phyloP scores from a whole-genome alignment of 2,329 filamentous ascomycete species.

The Fusarium sp. region DNA sequence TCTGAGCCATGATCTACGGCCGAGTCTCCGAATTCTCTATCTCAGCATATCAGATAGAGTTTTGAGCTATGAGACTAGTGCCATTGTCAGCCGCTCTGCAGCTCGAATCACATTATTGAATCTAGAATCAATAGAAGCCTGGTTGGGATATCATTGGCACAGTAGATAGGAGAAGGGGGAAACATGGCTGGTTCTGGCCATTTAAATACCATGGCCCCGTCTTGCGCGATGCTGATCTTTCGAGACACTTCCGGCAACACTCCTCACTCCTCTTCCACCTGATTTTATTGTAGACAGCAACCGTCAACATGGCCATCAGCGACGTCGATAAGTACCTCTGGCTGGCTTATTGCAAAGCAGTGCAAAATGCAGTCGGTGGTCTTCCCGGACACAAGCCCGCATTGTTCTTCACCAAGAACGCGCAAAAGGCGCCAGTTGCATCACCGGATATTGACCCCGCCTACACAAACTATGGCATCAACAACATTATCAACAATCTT shows the following conservation, averaged over 20 bases:
- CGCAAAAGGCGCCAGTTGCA: conserved; percentile 39
- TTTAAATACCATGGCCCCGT: conserved; percentile 9
- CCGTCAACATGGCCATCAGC: conserved; percentile 20
- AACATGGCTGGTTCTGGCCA: conserved; percentile 15
- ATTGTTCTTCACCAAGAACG: conserved; percentile 42
- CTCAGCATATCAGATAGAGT: conserved; percentile 2
- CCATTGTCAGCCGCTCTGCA: background rate
- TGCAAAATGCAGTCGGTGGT: conserved; percentile 40
- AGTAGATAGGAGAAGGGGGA: background rate
- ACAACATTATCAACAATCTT: conserved; percentile 39
- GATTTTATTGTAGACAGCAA: no score
- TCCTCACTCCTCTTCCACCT: background rate
- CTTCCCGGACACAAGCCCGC: conserved; percentile 42
- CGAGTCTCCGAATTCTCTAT: background rate
- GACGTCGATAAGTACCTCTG: conserved; percentile 37
- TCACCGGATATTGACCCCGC: conserved; percentile 33
- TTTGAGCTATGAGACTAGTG: conserved; percentile 25
- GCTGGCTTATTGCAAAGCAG: conserved; percentile 40
- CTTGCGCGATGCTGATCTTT: background rate
- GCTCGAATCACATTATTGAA: background rate
- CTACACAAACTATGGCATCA: conserved; percentile 38
- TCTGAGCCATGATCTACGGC: background rate
- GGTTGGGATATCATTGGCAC: background rate
- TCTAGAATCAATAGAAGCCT: conserved; percentile 20
- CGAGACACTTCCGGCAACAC: background rate